Base-by-base conservation (phyloP, 768 basidiomycete species). In the Rhizopogon vesiculosus region DNA sequence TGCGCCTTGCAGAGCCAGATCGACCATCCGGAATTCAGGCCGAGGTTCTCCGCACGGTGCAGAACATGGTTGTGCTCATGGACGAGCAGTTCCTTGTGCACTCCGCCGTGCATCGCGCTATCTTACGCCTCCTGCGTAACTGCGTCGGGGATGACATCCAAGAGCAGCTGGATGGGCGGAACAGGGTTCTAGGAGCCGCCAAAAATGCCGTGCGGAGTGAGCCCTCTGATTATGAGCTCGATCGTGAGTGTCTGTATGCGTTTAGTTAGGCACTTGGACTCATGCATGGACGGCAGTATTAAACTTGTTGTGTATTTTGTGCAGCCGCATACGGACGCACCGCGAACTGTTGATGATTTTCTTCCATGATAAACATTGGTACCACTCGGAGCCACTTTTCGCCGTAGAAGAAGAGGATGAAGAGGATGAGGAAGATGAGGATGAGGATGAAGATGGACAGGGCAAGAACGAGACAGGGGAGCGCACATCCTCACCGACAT, bases 11-110 rank as follows among this genome's bases (percentile, higher is more conserved):
- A 64, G 89, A 94, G 65, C 69, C 80, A 0, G 94, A 98, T 68
- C 79, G 89, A 25, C 94, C 93, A 1, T 81, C 83, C 42, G 96
- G 94, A n/a, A 87, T 93, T 60, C 91, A 95, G 67, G 91, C 87
- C 42, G 90, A 93, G 66, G 91, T 96, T 12, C 78, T 98, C 35
- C 82, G 86, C 28, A 79, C 89, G 1, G 89, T 95, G 13, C 90
- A 91, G 62, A 93, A 93, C 62, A 90, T 97, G 81, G 87, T 98
- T 12, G 84, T 94, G 7, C 80, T 93, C 13, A 79, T 98, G 54
- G 93, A 97, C 58, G 93, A 97, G 65, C 89, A 90, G 61, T 97
- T 98, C 64, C 83, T 98, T 18, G 87, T 95, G 4, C 93, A 96
- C 64, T 89, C 91, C 8, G 91, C 85, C 1, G 88, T 95, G 0